Evolutionary conservation across 1,284 basidiomycete species (phyloP), one percentile per base, ranked within the genome.

Genomic region (Pascua guehoae): DNA sequence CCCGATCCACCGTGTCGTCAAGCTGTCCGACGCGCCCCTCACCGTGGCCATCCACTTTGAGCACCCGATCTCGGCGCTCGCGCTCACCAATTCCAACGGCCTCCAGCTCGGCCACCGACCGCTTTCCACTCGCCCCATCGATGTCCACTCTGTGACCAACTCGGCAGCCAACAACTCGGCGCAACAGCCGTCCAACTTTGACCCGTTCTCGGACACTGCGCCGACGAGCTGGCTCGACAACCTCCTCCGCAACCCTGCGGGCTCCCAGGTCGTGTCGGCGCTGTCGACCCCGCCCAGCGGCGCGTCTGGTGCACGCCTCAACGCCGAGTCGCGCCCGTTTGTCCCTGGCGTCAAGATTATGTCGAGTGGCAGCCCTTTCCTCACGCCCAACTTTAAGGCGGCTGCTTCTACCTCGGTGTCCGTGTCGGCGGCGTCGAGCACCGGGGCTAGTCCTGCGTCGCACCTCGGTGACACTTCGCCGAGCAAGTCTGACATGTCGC

Each of bases 11-110:
- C 62, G 66, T 14, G 66, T 67, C 12, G 61, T 65, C 14, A 60
- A 70, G 53, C 54, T 69, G n/a, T 58, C 65, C 17, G 53, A 59
- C 4, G 41, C 41, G 2, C 58, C 55, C 51, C 49, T 69, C 43
- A 61, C 66, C 38, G 67, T 64, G 1, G 38, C 69, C n/a, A 64
- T 75, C 37, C 61, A 71, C 43, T 75, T 73, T 48, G 68, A 73
- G 17, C 56, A 66, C 47, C 44, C 58, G 12, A 47, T 64, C 4
- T 72, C 69, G 15, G 71, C 70, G 12, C 52, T 48, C 12, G 61
- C 66, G 1, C 61, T 73, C 1, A 45, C 71, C 53, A 63, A 58
- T 15, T 63, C 68, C 32, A 64, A 70, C 54, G 69, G 70, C 5
- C 60, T 69, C 47, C 53, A 53, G 8, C 49, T 74, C 5, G 70